Percentiles rank a stretch among this genome's conserved stretches.
Conservation (phyloP, 371 early-diverging fungal genomes). For the Saksenaea oblongispora region DNA sequence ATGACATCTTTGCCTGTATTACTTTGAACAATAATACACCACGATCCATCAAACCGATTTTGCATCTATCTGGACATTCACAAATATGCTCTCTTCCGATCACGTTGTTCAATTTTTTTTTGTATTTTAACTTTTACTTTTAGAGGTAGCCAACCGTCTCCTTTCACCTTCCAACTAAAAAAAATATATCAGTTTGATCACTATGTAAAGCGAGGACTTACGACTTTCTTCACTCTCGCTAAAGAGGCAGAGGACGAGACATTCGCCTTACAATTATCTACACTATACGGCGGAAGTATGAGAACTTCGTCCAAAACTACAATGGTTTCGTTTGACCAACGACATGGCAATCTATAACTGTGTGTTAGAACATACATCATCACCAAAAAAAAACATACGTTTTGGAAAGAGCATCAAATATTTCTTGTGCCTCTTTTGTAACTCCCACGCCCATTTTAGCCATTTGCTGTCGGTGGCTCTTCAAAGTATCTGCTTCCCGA, state of each 20-base stretch:
- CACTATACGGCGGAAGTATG: constrained; percentile 74
- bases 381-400: constrained; percentile 54
- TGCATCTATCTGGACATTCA: too few relatives aligned
- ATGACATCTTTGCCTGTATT: too few relatives aligned
- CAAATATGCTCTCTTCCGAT: too few relatives aligned
- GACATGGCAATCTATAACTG: constrained; percentile 69
- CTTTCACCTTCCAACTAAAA: constrained; percentile 62
- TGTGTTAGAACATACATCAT: background rate
- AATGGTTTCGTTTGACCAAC: constrained; percentile 77
- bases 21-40: too few relatives aligned
- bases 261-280: constrained; percentile 71
- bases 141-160: constrained; percentile 42
- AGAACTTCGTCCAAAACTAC: constrained; percentile 84
- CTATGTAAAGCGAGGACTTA: constrained; percentile 29
- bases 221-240: constrained; percentile 79
- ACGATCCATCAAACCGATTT: too few relatives aligned
- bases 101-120: background rate
- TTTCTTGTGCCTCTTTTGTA: constrained; percentile 72
- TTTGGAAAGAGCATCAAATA: constrained; percentile 82
- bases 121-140: constrained; percentile 9
- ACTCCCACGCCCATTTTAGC: constrained; percentile 85
- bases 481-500: constrained; percentile 63
- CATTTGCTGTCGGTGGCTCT: constrained; percentile 56
- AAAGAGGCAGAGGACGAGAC: constrained; percentile 59
- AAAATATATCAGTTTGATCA: background rate